Evolutionary conservation across 805 yeast species (phyloP), one percentile per base, ranked within the genome.

Genomic region (Danielozyma ontarioensis): DNA sequence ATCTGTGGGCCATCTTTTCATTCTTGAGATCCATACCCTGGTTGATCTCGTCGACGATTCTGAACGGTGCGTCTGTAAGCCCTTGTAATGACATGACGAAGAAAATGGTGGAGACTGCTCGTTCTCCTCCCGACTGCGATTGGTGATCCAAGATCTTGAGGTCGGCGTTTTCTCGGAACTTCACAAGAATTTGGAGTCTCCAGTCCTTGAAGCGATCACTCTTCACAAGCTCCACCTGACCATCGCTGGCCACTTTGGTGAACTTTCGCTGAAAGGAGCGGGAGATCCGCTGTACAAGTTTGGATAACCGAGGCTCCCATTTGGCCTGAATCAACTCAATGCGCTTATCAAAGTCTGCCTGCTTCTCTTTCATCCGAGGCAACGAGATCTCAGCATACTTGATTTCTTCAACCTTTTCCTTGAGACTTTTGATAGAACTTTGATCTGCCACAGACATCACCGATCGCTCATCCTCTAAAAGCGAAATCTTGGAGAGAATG

Each of bases 11-110:
- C 62, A 76, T 70, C 41, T 89, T 75, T 57, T 93, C 98, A 51
- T 93, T 93, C 39, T 76, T 76, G 10, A 94, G 83, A 61, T 93
- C 99, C 97, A 93, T 89, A 45, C 98, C 99, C 62, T 93, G 99
- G 55, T 93, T 93, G 41, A 93, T 94, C 65, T 93, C 99, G 60
- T 93, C 99, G 5, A 93, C 96, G 3, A 90, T 89, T 51, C 97
- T 69, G 51, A 93, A 87, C 7, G 98, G 97, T 0, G 96, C 86
- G 18, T 74, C 72, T 0, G 97, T 80, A 36, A 83, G 69, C 8
- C 88, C 90, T 61, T 93, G 99, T 41, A 93, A 65, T 1, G 97
- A 80, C 69, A 93, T 84, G 51, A 93, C 74, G 53, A 83, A 93
- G 33, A 89, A 74, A 2, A 90, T 90, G 0, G 97, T 93, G 0